phyloP scores from a whole-genome alignment of 768 basidiomycete species.

The Russula brevipes region DNA sequence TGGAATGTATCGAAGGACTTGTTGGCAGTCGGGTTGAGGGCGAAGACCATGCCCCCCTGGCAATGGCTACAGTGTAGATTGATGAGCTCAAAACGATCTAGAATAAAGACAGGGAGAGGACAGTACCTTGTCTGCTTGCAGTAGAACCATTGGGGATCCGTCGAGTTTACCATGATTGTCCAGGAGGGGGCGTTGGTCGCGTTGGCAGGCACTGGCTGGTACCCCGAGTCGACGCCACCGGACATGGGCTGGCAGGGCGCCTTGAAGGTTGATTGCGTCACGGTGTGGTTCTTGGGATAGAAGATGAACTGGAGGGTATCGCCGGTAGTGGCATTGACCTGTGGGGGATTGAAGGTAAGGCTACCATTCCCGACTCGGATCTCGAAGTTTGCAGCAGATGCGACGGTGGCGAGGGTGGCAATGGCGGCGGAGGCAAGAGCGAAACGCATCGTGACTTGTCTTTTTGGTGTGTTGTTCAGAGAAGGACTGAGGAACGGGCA shows the following conservation, averaged over 20 bases:
- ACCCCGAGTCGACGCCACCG: constrained; percentile 30
- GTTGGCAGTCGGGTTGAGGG: constrained; percentile 29
- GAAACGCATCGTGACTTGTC: constrained; percentile 22
- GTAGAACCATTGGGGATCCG: constrained; percentile 32
- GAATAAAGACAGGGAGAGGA: constrained; percentile 15
- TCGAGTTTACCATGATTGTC: constrained; percentile 25
- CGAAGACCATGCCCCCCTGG: constrained; percentile 31
- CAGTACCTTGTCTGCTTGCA: constrained; percentile 30
- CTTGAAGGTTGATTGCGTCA: constrained; percentile 35
- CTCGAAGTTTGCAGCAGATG: constrained; percentile 1
- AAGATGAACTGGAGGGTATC: constrained; percentile 26
- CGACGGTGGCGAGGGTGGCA: constrained; percentile 17
- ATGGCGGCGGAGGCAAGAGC: constrained; percentile 11
- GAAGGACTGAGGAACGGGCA: neutral
- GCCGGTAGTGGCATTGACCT: constrained; percentile 26
- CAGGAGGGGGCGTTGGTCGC: constrained; percentile 12
- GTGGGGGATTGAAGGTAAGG: constrained; percentile 19
- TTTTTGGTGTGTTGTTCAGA: constrained; percentile 6
- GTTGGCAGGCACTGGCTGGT: constrained; percentile 27
- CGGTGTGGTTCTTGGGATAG: constrained; percentile 29
- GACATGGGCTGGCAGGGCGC: constrained; percentile 31
- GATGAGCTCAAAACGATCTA: neutral
- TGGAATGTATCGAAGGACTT: constrained; percentile 30
- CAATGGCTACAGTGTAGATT: constrained; percentile 27
- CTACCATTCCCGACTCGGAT: constrained; percentile 20